A percentile compares a stretch with the other conserved stretches of the same genome.
Conservation (phyloP, 2,329 filamentous ascomycete genomes). For the Fusarium sp. region DNA sequence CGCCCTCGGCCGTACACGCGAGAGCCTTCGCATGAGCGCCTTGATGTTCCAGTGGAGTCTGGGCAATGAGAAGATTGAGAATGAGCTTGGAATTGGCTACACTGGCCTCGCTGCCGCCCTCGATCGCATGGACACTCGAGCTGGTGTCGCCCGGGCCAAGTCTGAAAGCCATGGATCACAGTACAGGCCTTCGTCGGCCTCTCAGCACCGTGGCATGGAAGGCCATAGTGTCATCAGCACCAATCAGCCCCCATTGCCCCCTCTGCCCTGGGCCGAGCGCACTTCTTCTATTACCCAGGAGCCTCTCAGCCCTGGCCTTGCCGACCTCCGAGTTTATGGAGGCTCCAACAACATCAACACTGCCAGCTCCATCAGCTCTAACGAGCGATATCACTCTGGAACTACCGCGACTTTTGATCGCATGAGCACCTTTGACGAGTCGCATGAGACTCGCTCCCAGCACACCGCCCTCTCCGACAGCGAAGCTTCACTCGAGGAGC, state of each 20-base stretch:
- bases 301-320: not conserved
- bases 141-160: constrained; percentile 36
- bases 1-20: constrained; percentile 68
- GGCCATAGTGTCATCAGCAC: constrained; percentile 12
- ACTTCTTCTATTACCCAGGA: constrained; percentile 35
- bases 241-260: constrained; percentile 40
- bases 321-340: constrained; percentile 32
- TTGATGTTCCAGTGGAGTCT: constrained; percentile 75
- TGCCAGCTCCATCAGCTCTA: constrained; percentile 47
- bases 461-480: constrained; percentile 39
- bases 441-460: constrained; percentile 43
- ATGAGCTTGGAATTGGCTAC: constrained; percentile 73
- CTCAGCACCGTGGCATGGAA: constrained; percentile 39
- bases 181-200: constrained; percentile 41
- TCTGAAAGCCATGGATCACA: constrained; percentile 32
- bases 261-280: constrained; percentile 42
- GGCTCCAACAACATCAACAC: constrained; percentile 30
- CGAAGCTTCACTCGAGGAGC: constrained; percentile 47
- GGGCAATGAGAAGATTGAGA: constrained; percentile 68
- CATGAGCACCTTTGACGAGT: constrained; percentile 47
- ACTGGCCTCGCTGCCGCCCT: constrained; percentile 74
- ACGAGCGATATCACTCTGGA: constrained; percentile 45
- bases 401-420: constrained; percentile 42
- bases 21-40: constrained; percentile 72
- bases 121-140: constrained; percentile 53